Evolutionary conservation across 495 filamentous ascomycete genomes (phyloP).

Genomic region (Penicillium nucicola): DNA sequence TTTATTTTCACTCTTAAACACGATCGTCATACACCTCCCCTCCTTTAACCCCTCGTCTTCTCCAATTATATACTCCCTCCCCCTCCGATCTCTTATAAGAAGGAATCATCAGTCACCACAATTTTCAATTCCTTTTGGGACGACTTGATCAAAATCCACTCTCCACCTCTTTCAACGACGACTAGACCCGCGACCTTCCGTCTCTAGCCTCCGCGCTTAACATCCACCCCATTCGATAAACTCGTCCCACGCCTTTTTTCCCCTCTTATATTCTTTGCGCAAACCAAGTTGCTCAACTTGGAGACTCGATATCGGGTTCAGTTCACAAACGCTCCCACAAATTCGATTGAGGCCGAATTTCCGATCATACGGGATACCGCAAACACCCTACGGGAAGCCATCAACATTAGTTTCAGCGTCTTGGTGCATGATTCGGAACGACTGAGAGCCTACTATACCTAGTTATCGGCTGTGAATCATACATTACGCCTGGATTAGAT

Average conservation of each 20-base stretch:
- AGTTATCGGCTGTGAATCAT: background rate
- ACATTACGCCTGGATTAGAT: slow-evolving; percentile 3
- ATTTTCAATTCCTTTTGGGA: background rate
- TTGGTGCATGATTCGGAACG: too few relatives aligned
- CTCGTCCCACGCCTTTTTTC: background rate
- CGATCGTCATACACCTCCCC: slow-evolving; percentile 23
- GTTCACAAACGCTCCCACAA: too few relatives aligned
- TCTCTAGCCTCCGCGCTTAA: background rate
- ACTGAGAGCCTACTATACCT: background rate
- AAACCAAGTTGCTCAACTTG: too few relatives aligned
- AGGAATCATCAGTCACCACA: slow-evolving; percentile 1
- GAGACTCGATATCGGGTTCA: too few relatives aligned
- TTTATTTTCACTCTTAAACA: slow-evolving; percentile 11
- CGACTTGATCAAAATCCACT: background rate
- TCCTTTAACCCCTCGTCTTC: slow-evolving; percentile 17
- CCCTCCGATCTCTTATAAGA: slow-evolving; percentile 12
- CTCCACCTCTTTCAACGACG: background rate
- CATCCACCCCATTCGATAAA: background rate
- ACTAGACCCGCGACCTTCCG: slow-evolving; percentile 1
- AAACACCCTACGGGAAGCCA: too few relatives aligned
- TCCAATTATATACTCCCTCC: slow-evolving; percentile 14
- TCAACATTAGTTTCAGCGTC: too few relatives aligned
- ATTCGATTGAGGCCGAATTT: too few relatives aligned
- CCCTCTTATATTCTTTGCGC: too few relatives aligned
- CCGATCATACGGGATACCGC: too few relatives aligned